Percentiles rank a stretch among this genome's conserved stretches.
phyloP scores from a whole-genome alignment of 495 filamentous ascomycete genomes.

The Trichoderma erinaceum region DNA sequence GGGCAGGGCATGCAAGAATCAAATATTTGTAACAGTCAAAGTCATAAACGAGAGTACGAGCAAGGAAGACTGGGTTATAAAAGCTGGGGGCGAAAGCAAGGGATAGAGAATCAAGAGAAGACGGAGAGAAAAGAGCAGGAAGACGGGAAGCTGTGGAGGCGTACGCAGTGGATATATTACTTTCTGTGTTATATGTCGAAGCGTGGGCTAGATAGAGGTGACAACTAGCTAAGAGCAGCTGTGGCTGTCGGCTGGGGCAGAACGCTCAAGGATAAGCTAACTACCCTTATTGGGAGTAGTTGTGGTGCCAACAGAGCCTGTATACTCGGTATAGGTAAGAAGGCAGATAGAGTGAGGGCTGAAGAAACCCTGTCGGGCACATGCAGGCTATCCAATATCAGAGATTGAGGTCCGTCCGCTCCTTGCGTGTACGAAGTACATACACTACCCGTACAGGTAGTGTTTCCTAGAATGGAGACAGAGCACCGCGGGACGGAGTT shows the following conservation, averaged over 20 bases:
- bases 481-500: constrained; percentile 18
- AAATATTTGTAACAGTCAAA: constrained; percentile 4
- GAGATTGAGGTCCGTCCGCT: constrained; percentile 4
- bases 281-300: constrained; percentile 35
- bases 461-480: constrained; percentile 13
- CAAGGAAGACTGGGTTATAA: background rate
- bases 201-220: constrained; percentile 46
- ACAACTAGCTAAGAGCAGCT: constrained; percentile 40
- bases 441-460: background rate
- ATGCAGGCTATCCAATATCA: constrained; percentile 14
- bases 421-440: background rate
- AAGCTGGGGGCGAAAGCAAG: constrained; percentile 18
- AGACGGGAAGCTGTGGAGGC: constrained; percentile 13
- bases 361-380: constrained; percentile 12
- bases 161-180: constrained; percentile 44
- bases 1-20: constrained; percentile 15
- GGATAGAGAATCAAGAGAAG: constrained; percentile 16
- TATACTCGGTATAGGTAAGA: constrained; percentile 16
- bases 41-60: constrained; percentile 18
- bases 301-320: constrained; percentile 10
- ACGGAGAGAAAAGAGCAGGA: constrained; percentile 16
- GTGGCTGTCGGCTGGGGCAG: constrained; percentile 11
- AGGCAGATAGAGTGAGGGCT: constrained; percentile 18
- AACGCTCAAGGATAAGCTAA: constrained; percentile 3
- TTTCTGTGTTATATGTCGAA: constrained; percentile 27